Conservation (phyloP, 2,329 filamentous ascomycete species). For the Pseudogymnoascus sp. region DNA sequence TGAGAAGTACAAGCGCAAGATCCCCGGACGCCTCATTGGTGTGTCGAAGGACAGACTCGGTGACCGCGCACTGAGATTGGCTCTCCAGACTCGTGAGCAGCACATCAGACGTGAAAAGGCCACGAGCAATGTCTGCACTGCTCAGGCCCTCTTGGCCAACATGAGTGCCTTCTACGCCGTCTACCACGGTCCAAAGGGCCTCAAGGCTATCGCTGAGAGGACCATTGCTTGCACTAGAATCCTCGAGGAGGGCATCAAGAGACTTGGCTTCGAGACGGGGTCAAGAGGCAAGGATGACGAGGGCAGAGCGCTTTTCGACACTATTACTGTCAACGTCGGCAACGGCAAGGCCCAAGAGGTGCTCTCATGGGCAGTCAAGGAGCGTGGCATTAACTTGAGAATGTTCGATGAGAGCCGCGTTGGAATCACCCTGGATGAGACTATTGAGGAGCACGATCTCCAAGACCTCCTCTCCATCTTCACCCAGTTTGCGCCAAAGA, state of each 20-base stretch:
- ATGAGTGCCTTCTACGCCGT: slow-evolving; percentile 94
- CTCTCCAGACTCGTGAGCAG: slow-evolving; percentile 89
- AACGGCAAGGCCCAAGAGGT: slow-evolving; percentile 45
- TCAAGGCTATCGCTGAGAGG: slow-evolving; percentile 76
- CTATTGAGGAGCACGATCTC: slow-evolving; percentile 50
- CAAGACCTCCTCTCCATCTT: slow-evolving; percentile 53
- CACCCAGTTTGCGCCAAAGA: slow-evolving; percentile 29
- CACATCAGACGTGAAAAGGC: slow-evolving; percentile 95
- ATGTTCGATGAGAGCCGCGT: slow-evolving; percentile 54
- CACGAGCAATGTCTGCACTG: slow-evolving; percentile 95
- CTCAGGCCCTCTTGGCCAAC: slow-evolving; percentile 87
- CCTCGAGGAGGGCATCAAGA: slow-evolving; percentile 57
- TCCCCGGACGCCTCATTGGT: slow-evolving; percentile 83
- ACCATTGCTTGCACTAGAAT: slow-evolving; percentile 65
- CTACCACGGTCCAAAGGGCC: slow-evolving; percentile 80
- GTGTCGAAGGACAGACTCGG: slow-evolving; percentile 87
- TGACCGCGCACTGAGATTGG: slow-evolving; percentile 71
- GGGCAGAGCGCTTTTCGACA: slow-evolving; percentile 67
- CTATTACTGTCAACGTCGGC: slow-evolving; percentile 59
- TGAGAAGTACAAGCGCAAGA: slow-evolving; percentile 90
- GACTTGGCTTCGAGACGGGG: slow-evolving; percentile 57
- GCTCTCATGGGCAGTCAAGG: slow-evolving; percentile 43
- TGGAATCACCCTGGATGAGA: slow-evolving; percentile 75
- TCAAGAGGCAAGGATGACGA: slow-evolving; percentile 50
- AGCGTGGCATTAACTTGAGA: slow-evolving; percentile 55